Percentiles rank a stretch among this genome's conserved stretches.
Evolutionary conservation across 2,329 filamentous ascomycete genomes (phyloP).

Genomic region (Alternaria incomplexa): DNA sequence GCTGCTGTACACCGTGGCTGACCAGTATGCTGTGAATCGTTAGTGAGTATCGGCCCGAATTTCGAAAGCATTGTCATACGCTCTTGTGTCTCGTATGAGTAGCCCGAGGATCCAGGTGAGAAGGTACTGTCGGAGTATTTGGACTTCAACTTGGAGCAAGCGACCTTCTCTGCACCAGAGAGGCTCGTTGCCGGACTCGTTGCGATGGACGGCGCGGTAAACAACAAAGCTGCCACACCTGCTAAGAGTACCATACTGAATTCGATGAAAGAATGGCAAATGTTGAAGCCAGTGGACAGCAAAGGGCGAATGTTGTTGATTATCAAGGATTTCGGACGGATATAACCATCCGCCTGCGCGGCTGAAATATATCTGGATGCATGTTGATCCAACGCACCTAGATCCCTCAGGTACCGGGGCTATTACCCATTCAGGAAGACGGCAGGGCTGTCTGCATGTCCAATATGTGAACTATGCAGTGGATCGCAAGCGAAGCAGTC

Average conservation of each 20-base stretch:
- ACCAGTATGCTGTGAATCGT: conserved; percentile 9
- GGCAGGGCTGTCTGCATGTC: not conserved
- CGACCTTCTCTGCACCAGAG: not conserved
- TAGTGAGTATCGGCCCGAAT: not conserved
- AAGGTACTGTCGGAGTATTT: not conserved
- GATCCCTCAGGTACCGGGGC: not conserved
- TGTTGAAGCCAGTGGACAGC: not conserved
- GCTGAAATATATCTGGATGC: not conserved
- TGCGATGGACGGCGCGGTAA: not conserved
- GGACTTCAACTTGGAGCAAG: not conserved
- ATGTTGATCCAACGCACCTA: not conserved
- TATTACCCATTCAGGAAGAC: not conserved
- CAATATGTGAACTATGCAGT: not conserved
- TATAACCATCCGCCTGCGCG: not conserved
- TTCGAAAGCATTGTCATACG: not conserved
- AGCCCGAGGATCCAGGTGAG: not conserved
- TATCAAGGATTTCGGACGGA: not conserved
- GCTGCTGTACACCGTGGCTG: conserved; percentile 10
- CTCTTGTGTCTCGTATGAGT: not conserved
- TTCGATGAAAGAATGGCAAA: not conserved
- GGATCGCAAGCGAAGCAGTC: not conserved
- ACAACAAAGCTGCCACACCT: not conserved
- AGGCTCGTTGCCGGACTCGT: not conserved
- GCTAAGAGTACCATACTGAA: not conserved
- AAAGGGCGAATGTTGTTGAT: not conserved